Evolutionary conservation across 768 basidiomycete species (phyloP), one percentile per base, ranked within the genome.

Genomic region (Galerina sulciceps): DNA sequence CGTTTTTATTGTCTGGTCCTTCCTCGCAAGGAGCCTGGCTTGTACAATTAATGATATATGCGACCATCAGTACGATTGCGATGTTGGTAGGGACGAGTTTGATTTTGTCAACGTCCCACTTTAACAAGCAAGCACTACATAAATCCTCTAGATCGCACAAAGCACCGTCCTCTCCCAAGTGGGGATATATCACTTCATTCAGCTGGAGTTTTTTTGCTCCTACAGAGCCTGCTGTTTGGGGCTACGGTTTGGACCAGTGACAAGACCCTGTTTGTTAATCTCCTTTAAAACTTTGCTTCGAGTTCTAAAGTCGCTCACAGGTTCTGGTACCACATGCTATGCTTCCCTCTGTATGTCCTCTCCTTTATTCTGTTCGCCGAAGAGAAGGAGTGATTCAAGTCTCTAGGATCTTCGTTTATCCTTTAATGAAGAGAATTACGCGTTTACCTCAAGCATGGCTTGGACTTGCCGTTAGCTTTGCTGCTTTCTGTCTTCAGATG

Each of bases 21-120:
- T 53, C 26, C 8, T 43, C 4, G 53, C 53, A 42, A 41, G 53
- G 23, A 42, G 53, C 15, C 15, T 53, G 10, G 53, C 13, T 11
- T 53, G 53, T 22, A 53, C 53, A 8, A 31, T 53, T 15, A 53
- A 53, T 34, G 53, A 53, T 26, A 53, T 53, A 9, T 53, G 53
- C 15, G 53, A 53, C 15, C 13, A 31, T 4, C 8, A 53, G 34
- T 53, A 53, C 10, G 53, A 53, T 31, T 22, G 40, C 14, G 15
- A 34, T 15, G 53, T 53, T 43, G 53, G 53, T 53, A 14, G 10
- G 53, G n/a, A n/a, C n/a, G n/a, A n/a, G n/a, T n/a, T n/a, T n/a
- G n/a, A n/a, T n/a, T n/a, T n/a, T n/a, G n/a, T n/a, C n/a, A n/a
- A n/a, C n/a, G n/a, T n/a, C n/a, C n/a, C n/a, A n/a, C n/a, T n/a